These are phyloP conservation scores for Croton laevigatus DNA, from an alignment of 441 rosid genomes.

Conservation along the genomic window DNA sequence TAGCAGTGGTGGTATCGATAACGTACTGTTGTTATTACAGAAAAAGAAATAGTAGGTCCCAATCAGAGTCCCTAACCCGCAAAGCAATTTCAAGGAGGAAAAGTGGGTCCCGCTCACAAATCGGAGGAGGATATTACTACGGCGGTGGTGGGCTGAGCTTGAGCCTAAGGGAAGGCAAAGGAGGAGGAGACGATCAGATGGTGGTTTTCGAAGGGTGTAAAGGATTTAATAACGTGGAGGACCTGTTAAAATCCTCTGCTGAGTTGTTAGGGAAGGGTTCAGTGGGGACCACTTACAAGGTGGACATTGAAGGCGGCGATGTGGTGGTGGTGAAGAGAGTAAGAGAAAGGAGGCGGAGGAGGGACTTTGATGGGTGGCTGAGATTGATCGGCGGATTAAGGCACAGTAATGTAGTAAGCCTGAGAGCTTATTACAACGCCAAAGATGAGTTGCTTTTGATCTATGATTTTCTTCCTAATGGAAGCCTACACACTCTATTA, in stretches of 20 bases:
- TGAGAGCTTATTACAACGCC: slow-evolving; percentile 40
- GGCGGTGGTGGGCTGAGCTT: slow-evolving; percentile 2
- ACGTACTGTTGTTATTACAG: slow-evolving; percentile 30
- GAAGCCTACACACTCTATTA: slow-evolving; percentile 46
- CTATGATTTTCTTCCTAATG: slow-evolving; percentile 36
- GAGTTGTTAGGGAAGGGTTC: slow-evolving; percentile 52
- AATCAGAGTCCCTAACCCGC: too few relatives aligned
- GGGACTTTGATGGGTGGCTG: slow-evolving; percentile 38
- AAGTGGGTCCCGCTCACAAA: slow-evolving; percentile 6
- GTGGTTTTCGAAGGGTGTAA: slow-evolving; percentile 42
- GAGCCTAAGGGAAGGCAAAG: slow-evolving; percentile 2
- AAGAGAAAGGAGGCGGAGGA: slow-evolving; percentile 34
- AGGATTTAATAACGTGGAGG: slow-evolving; percentile 32
- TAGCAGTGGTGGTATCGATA: slow-evolving; percentile 24
- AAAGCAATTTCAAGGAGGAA: slow-evolving; percentile 5
- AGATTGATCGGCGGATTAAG: slow-evolving; percentile 39
- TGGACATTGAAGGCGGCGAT: slow-evolving; percentile 35
- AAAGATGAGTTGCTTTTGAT: slow-evolving; percentile 46
- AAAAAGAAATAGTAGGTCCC: slow-evolving; percentile 9
- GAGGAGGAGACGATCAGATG: slow-evolving; percentile 29
- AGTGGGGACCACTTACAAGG: slow-evolving; percentile 49
- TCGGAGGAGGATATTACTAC: slow-evolving; percentile 13
- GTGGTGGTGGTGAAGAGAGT: slow-evolving; percentile 47
- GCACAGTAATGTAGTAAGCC: slow-evolving; percentile 39
- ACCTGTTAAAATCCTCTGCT: slow-evolving; percentile 49